Conservation (phyloP, 2,329 filamentous ascomycete species). For the Nemania sp. region DNA sequence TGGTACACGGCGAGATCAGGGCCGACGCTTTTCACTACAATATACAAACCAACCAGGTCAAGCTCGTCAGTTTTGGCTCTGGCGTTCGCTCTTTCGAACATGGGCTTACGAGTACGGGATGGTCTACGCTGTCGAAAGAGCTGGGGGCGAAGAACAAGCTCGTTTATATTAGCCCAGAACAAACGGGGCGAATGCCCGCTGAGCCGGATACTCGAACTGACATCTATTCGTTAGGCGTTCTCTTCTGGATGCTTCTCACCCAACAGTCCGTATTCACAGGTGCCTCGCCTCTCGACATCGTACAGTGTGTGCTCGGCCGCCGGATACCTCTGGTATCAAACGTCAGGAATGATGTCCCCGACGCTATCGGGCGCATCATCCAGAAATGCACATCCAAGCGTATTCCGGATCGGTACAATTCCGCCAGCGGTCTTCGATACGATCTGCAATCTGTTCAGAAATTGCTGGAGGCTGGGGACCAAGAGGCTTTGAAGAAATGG, state of each 20-base stretch:
- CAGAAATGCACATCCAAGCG: slow-evolving; percentile 91
- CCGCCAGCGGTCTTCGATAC: slow-evolving; percentile 80
- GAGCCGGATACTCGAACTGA: slow-evolving; percentile 92
- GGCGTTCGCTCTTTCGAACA: slow-evolving; percentile 89
- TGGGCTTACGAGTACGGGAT: slow-evolving; percentile 81
- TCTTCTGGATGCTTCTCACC: slow-evolving; percentile 85
- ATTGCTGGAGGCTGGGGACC: slow-evolving; percentile 75
- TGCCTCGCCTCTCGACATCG: slow-evolving; percentile 80
- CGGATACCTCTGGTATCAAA: slow-evolving; percentile 76
- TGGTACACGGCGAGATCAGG: slow-evolving; percentile 88
- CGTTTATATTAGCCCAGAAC: slow-evolving; percentile 90
- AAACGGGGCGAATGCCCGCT: slow-evolving; percentile 88
- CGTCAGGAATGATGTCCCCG: slow-evolving; percentile 80
- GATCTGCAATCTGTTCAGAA: slow-evolving; percentile 77
- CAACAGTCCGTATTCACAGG: slow-evolving; percentile 81
- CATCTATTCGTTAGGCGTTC: slow-evolving; percentile 86
- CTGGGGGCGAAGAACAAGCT: slow-evolving; percentile 86
- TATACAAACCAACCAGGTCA: slow-evolving; percentile 69
- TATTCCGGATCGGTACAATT: slow-evolving; percentile 86
- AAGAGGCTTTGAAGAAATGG: slow-evolving; percentile 70
- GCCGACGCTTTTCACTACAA: slow-evolving; percentile 91
- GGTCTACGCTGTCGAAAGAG: slow-evolving; percentile 81
- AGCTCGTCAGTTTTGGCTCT: slow-evolving; percentile 82
- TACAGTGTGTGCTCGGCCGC: slow-evolving; percentile 83
- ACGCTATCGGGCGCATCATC: slow-evolving; percentile 79